phyloP scores from a whole-genome alignment of 2,329 filamentous ascomycete genomes.

The Didymella lethalis region DNA sequence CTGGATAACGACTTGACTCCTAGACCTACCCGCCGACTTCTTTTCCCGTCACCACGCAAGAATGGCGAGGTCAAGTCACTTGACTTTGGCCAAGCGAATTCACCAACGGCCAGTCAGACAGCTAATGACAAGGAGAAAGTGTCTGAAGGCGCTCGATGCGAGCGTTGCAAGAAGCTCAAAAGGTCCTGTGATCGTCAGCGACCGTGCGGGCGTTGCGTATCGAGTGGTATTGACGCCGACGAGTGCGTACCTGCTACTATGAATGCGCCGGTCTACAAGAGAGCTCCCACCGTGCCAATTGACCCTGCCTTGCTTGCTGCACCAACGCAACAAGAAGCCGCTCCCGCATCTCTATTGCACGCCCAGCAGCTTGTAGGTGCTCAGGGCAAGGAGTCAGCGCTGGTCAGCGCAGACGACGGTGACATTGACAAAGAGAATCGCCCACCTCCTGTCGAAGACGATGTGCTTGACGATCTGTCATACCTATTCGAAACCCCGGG shows the following conservation, averaged over 20 bases:
- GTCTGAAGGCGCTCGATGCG: conserved; percentile 34
- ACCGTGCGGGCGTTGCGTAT: conserved; percentile 35
- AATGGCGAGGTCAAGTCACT: conserved; percentile 69
- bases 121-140: conserved; percentile 16
- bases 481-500: conserved; percentile 72
- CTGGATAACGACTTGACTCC: conserved; percentile 62
- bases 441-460: conserved; percentile 47
- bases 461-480: conserved; percentile 62
- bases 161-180: conserved; percentile 36
- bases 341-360: too few species aligned
- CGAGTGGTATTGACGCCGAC: conserved; percentile 31
- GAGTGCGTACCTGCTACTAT: conserved; percentile 34
- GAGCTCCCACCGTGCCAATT: conserved; percentile 26
- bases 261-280: conserved; percentile 25
- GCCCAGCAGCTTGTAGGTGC: not conserved
- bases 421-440: conserved; percentile 65
- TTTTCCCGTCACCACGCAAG: conserved; percentile 80
- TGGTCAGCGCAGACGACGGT: conserved; percentile 1
- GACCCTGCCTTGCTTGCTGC: conserved; percentile 1
- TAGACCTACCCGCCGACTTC: conserved; percentile 71
- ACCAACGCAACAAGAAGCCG: not conserved
- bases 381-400: not conserved
- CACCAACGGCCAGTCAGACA: conserved; percentile 2
- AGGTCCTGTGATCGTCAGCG: conserved; percentile 38
- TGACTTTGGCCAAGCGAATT: conserved; percentile 54